Evolutionary conservation across 768 basidiomycete genomes (phyloP).

Genomic region (Auriscalpium orientale): DNA sequence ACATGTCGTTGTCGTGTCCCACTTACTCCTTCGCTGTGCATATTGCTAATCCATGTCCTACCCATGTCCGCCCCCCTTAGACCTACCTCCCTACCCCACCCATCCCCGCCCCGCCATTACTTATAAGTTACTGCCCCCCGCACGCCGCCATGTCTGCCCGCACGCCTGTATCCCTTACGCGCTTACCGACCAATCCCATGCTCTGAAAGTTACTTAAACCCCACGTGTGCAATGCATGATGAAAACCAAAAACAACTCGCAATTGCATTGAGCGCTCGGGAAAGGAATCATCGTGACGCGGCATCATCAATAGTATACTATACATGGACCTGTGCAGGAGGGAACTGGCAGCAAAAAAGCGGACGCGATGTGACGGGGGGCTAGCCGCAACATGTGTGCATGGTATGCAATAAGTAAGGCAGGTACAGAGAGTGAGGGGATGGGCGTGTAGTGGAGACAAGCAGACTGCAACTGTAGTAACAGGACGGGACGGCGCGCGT

Average conservation of each 20-base stretch:
- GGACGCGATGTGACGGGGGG: not conserved
- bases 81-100: too few relatives aligned
- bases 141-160: too few relatives aligned
- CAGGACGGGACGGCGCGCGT: conserved; percentile 4
- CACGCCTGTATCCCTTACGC: too few relatives aligned
- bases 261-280: too few relatives aligned
- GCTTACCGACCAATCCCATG: too few relatives aligned
- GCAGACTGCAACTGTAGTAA: conserved; percentile 8
- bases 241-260: too few relatives aligned
- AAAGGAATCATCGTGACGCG: not conserved
- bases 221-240: too few relatives aligned
- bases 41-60: not conserved
- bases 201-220: too few relatives aligned
- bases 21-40: not conserved
- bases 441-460: conserved; percentile 17
- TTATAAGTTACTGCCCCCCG: too few relatives aligned
- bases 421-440: conserved; percentile 14
- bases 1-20: not conserved
- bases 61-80: not conserved
- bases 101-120: too few relatives aligned
- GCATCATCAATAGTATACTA: conserved; percentile 15
- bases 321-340: conserved; percentile 20
- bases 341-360: conserved; percentile 21
- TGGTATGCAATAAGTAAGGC: conserved; percentile 24
- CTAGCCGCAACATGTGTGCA: conserved; percentile 19